A percentile compares a stretch with the other conserved stretches of the same genome.
Evolutionary conservation across 257 asterid genomes (phyloP).

Genomic region (Rhazya stricta): DNA sequence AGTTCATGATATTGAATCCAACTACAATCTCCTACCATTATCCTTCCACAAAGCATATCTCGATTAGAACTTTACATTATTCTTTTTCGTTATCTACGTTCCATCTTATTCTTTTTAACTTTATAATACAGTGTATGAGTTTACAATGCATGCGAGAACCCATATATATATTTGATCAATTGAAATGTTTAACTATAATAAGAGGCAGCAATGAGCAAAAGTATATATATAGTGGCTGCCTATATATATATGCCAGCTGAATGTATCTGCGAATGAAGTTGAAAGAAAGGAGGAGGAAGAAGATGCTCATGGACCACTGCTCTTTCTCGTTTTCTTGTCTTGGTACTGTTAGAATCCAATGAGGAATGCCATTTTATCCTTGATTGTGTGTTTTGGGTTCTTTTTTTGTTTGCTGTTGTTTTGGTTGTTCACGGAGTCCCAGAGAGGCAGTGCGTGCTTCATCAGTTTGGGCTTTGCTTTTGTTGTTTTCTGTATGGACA

Average conservation of each 20-base stretch:
- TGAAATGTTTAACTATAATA: neutral
- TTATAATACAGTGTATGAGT: too few species aligned
- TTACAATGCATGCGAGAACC: too few species aligned
- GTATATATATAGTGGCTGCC: neutral
- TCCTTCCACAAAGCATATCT: neutral
- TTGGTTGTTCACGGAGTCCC: neutral
- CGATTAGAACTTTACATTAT: too few species aligned
- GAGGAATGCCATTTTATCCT: neutral
- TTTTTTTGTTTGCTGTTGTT: neutral
- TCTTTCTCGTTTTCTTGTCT: neutral
- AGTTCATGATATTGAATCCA: neutral
- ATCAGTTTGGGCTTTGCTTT: constrained; percentile 4
- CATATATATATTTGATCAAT: too few species aligned
- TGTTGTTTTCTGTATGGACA: neutral
- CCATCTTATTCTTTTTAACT: too few species aligned
- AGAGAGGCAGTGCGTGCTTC: neutral
- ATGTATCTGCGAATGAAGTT: neutral
- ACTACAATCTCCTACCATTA: neutral
- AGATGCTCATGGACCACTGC: constrained; percentile 12
- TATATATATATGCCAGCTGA: neutral
- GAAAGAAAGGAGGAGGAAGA: neutral
- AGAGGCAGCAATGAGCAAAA: neutral
- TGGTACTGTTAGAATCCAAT: constrained; percentile 6
- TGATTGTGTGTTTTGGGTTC: neutral
- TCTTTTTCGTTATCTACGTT: too few species aligned